Percentiles rank a stretch among this genome's conserved stretches.
phyloP scores from a whole-genome alignment of 345 rosid species.

The Turritis glabra region DNA sequence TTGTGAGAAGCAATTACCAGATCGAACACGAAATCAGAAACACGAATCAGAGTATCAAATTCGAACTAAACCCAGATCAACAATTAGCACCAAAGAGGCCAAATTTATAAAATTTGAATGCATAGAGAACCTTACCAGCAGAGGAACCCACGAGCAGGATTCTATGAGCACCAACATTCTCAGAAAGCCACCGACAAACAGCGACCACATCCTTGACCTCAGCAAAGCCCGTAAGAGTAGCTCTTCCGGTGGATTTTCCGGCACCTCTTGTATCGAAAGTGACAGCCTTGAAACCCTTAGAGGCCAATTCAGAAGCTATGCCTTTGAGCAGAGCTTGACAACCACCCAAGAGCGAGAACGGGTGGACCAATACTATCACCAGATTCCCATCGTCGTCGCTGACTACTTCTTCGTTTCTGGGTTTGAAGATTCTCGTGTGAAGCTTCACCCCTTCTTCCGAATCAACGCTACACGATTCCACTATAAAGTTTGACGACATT shows the following conservation, averaged over 20 bases:
- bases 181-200: constrained; percentile 75
- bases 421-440: constrained; percentile 60
- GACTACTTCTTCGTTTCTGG: constrained; percentile 40
- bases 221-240: constrained; percentile 84
- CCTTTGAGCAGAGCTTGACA: constrained; percentile 75
- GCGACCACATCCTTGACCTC: constrained; percentile 85
- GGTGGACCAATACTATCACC: constrained; percentile 82
- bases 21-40: background rate
- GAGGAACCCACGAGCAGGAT: constrained; percentile 89
- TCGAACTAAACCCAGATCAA: constrained; percentile 4
- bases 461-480: constrained; percentile 57
- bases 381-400: constrained; percentile 27
- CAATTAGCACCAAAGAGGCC: background rate
- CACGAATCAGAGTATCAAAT: background rate
- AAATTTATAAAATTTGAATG: background rate
- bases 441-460: constrained; percentile 58
- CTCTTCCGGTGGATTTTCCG: constrained; percentile 76
- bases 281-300: constrained; percentile 59
- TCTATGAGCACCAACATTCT: constrained; percentile 52
- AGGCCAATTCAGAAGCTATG: constrained; percentile 67
- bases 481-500: constrained; percentile 51
- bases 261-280: constrained; percentile 96
- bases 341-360: constrained; percentile 82
- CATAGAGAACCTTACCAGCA: constrained; percentile 53
- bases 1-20: background rate